Base-by-base conservation (phyloP, 164 flowering plant species). In the Aristolochia contorta region DNA sequence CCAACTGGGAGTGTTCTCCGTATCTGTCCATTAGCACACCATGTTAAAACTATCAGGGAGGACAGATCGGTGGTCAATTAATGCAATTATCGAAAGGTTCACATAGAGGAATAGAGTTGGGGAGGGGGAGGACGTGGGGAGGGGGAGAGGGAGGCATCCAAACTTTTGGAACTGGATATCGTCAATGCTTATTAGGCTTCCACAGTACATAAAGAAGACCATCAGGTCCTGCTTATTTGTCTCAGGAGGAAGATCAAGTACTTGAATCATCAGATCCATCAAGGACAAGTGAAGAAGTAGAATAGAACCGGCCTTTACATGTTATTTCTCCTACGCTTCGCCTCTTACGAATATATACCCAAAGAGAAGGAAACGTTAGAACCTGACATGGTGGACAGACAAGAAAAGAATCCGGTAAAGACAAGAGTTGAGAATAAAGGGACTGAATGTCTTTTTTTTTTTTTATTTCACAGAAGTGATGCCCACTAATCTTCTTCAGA, bases 171-270 rank as follows among this genome's bases (percentile, higher is more conserved):
- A 25, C 47, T 47, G 22, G 48, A 60, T 53, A 3, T 47, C 5
- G 12, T 60, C 48, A 12, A 59, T 32, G 6, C 59, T 27, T 27
- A 27, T 27, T 27, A 27, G 2, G 30, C 30, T 60, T 18, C 64
- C 69, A 9, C 69, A 66, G 64, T 66, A 66, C 22, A 59, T 54
- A 55, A 66, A 66, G 69, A 74, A 79, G n/a, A 2, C 55, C 27
- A 30, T 45, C 15, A 79, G 58, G 37, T 79, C 80, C 24, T 23
- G 27, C 21, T 50, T 60, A 9, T 72, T 72, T 20, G 65, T 74
- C 47, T 27, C 67, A 20, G 77, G 73, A 37, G 78, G 69, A 57
- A 74, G 67, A 59, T 68, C 57, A 60, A 64, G 70, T 56, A 76
- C 75, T 19, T 63, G 66, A 46, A 76, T 56, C 2, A 70, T 72